Conservation (phyloP, 371 early-diverging fungal genomes). For the Rhizopus sp. region DNA sequence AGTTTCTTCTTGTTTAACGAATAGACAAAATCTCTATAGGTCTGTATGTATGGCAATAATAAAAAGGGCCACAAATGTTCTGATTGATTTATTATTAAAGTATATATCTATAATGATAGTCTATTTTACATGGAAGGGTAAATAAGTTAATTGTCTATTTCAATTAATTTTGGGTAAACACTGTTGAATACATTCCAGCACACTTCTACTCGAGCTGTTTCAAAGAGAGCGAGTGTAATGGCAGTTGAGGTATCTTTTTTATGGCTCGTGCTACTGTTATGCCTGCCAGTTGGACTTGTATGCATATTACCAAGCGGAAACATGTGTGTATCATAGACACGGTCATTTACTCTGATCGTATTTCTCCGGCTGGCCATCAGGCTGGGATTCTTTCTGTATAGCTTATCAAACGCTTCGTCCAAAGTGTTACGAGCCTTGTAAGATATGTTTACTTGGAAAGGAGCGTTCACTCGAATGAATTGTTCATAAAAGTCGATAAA, state of each 20-base stretch:
- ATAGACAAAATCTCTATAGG: too few species aligned
- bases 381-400: conserved; percentile 8
- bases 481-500: conserved; percentile 37
- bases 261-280: not conserved
- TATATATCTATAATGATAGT: too few species aligned
- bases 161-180: conserved; percentile 39
- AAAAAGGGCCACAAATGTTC: too few species aligned
- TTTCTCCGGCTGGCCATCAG: not conserved
- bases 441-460: conserved; percentile 45
- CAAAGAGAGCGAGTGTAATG: conserved; percentile 24
- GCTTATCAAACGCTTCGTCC: conserved; percentile 15
- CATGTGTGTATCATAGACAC: not conserved
- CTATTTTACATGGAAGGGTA: too few species aligned
- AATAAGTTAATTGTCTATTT: conserved; percentile 13
- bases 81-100: too few species aligned
- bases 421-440: conserved; percentile 30
- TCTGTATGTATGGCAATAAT: too few species aligned
- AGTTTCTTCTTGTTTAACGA: too few species aligned
- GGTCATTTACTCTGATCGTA: not conserved
- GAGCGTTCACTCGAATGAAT: conserved; percentile 33
- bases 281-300: not conserved
- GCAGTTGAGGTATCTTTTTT: not conserved
- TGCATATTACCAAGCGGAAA: not conserved
- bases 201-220: conserved; percentile 35
- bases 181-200: conserved; percentile 50